Percentiles rank a stretch among this genome's conserved stretches.
Evolutionary conservation across 1,139 yeast species (phyloP).

Genomic region (Hyphopichia khmerensis): DNA sequence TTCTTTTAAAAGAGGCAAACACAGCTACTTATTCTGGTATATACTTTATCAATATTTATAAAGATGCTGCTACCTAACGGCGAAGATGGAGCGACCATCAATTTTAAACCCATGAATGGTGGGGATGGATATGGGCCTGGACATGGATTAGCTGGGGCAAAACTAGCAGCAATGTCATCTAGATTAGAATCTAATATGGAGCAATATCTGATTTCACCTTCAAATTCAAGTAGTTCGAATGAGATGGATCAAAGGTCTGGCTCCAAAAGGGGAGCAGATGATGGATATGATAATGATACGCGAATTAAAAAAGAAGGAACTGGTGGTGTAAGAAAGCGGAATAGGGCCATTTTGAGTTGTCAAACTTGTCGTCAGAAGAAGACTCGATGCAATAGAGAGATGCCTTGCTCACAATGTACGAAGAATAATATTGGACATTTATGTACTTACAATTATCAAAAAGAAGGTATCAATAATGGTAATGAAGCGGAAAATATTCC

Average conservation of each 20-base stretch:
- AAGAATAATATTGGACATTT: constrained; percentile 6
- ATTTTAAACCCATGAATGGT: too few species aligned
- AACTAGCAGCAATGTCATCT: background rate
- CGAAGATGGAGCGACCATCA: too few species aligned
- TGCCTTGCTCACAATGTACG: constrained; percentile 23
- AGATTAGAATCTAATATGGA: background rate
- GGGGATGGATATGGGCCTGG: too few species aligned
- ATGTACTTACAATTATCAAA: constrained; percentile 1
- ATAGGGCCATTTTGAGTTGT: constrained; percentile 1
- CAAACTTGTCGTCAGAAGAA: constrained; percentile 9
- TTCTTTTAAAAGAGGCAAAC: too few species aligned
- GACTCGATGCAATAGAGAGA: constrained; percentile 23
- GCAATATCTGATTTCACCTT: background rate
- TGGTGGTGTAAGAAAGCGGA: background rate
- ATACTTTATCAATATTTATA: too few species aligned
- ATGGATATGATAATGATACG: background rate
- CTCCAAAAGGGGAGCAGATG: background rate
- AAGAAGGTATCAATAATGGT: background rate
- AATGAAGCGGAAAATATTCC: background rate
- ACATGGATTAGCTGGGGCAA: background rate
- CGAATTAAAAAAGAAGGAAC: background rate
- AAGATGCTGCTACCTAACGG: too few species aligned
- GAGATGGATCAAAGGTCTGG: background rate
- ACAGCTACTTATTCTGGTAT: too few species aligned
- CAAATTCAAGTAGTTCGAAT: background rate